Evolutionary conservation across 2,329 filamentous ascomycete species (phyloP), one percentile per base, ranked within the genome.

Genomic region (Microdochium bolleyi): DNA sequence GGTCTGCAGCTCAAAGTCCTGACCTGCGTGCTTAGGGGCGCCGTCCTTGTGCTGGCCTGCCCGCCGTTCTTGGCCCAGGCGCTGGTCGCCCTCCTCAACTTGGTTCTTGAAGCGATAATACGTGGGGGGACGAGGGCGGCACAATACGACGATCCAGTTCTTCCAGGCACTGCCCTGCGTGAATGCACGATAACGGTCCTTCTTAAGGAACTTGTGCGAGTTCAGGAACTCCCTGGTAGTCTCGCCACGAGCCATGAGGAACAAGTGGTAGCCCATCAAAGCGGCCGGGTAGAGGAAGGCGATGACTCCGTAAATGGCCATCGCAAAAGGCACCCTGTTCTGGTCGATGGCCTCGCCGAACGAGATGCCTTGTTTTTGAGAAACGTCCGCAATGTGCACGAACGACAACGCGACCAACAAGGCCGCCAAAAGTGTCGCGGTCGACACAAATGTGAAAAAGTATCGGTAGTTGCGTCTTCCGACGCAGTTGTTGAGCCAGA

Each of bases 401-500:
- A 96, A 74, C 55, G 84, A 90, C 24, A 87, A 85, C 21, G 78
- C 89, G 27, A 94, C 74, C 48, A 97, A 78, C 62, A 88, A 92
- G 16, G 91, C 64, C 0, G 85, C 80, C 19, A 96, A 77, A 32
- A 96, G 59, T 0, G 89, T 90, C n/a, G 83, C 84, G 14, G 86
- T 84, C 52, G 83, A 83, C 58, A 99, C 85, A 69, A 96, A 99
- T 11, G 88, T 82, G 67, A 97, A 96, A 71, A 99, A 99, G 70
- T 92, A 97, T 57, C 94, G 89, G 72, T 99, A 99, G 72, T 99
- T 99, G 62, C 94, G 89, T 59, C 92, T 87, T 46, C 94, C 94
- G 50, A 99, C 87, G 60, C 94, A 99, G 68, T 99, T 99, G 73
- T 99, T 99, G 57, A 99, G 82, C 94, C 94, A 99, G 16, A 97